A percentile compares a stretch with the other conserved stretches of the same genome.
Conservation (phyloP, 2,329 filamentous ascomycete species). For the Phaeosphaeriaceae sp. region DNA sequence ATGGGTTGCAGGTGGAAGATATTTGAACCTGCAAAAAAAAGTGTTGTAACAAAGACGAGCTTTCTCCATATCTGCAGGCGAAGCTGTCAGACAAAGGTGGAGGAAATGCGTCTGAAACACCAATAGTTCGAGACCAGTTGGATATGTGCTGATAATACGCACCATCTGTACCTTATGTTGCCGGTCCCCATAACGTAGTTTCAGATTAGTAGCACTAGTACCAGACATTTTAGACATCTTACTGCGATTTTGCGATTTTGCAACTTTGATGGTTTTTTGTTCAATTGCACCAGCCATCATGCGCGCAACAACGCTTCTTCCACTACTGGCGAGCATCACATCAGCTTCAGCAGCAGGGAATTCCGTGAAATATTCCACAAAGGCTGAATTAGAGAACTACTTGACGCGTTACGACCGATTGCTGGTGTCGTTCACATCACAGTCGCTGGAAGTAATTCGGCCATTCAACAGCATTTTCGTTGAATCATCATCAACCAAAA, state of each 20-base stretch:
- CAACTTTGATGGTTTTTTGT: background rate
- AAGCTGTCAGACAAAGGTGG: constrained; percentile 7
- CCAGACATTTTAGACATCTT: background rate
- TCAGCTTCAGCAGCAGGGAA: background rate
- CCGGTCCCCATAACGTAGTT: background rate
- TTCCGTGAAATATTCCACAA: constrained; percentile 8
- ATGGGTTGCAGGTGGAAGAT: background rate
- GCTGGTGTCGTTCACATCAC: constrained; percentile 26
- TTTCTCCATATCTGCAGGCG: constrained; percentile 6
- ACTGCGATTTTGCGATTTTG: background rate
- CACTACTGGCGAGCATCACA: background rate
- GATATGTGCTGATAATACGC: constrained; percentile 15
- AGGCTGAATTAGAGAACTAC: constrained; percentile 7
- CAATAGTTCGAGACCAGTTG: constrained; percentile 13
- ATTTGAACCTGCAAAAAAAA: background rate
- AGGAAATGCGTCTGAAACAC: constrained; percentile 20
- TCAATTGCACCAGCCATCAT: constrained; percentile 1
- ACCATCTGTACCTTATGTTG: background rate
- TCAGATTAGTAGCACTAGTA: background rate
- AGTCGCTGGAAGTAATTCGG: constrained; percentile 8
- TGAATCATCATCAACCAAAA: constrained; percentile 2
- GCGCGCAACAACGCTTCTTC: constrained; percentile 6
- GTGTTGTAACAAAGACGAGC: background rate
- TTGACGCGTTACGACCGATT: constrained; percentile 10
- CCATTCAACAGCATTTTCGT: constrained; percentile 18